Percentiles rank a stretch among this genome's conserved stretches.
These are phyloP conservation scores for Mycena sp. DNA, from an alignment of 1,284 basidiomycete genomes.

Conservation along the genomic window DNA sequence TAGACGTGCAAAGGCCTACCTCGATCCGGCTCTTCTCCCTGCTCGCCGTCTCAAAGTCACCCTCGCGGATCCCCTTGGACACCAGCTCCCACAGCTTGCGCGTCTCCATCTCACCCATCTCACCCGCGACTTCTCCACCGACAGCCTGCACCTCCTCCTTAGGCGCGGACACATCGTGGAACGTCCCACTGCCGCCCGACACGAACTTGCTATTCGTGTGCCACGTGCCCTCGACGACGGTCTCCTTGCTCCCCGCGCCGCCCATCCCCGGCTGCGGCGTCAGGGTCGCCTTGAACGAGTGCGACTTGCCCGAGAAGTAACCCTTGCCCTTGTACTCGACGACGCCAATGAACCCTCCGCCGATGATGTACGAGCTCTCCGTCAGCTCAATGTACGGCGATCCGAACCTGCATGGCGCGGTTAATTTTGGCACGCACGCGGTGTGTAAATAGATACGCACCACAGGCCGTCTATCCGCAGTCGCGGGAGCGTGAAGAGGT, in stretches of 20 bases:
- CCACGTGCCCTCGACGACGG: constrained; percentile 90
- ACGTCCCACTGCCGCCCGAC: constrained; percentile 43
- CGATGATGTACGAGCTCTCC: constrained; percentile 87
- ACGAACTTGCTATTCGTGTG: constrained; percentile 72
- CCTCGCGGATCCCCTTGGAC: constrained; percentile 90
- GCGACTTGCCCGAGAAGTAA: constrained; percentile 94
- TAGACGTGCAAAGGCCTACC: constrained; percentile 53
- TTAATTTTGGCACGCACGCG: neutral
- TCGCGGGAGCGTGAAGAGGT: constrained; percentile 91
- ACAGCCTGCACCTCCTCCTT: constrained; percentile 81
- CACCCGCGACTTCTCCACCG: constrained; percentile 57
- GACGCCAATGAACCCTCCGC: constrained; percentile 61
- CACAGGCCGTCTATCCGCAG: constrained; percentile 71
- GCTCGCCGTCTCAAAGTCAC: constrained; percentile 93
- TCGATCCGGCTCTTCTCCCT: constrained; percentile 93
- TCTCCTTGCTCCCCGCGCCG: constrained; percentile 35
- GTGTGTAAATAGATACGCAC: constrained; percentile 34
- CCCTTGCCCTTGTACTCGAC: constrained; percentile 97
- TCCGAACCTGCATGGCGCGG: constrained; percentile 50
- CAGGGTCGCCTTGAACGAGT: constrained; percentile 90
- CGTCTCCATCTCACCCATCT: constrained; percentile 87
- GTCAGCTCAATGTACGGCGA: constrained; percentile 90
- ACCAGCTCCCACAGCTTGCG: constrained; percentile 89
- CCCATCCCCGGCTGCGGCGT: constrained; percentile 37
- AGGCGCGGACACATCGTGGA: constrained; percentile 70